Base-by-base conservation (phyloP, 371 early-diverging fungal species). In the Mucor sp. region DNA sequence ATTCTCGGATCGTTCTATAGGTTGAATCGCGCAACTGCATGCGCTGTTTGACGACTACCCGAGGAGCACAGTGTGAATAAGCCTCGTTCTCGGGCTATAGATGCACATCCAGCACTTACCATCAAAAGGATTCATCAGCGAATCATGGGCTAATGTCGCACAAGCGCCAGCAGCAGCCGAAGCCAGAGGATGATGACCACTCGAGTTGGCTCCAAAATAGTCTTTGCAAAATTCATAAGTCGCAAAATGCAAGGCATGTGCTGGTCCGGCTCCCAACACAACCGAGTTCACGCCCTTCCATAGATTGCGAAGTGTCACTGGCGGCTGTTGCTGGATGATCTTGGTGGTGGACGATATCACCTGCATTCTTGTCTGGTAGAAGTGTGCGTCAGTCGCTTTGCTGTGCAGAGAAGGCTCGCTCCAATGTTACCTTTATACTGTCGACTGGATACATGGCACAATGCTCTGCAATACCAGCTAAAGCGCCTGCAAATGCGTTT, bases 381-480 rank as follows among this genome's bases (percentile, higher is more conserved):
- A 50, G n/a, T n/a, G n/a, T n/a, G n/a, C n/a, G n/a, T n/a, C n/a
- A n/a, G n/a, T n/a, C n/a, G n/a, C n/a, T n/a, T n/a, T n/a, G n/a
- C n/a, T n/a, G n/a, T n/a, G n/a, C n/a, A n/a, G n/a, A n/a, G n/a
- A n/a, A n/a, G n/a, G n/a, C n/a, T n/a, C n/a, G n/a, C n/a, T n/a
- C n/a, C n/a, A n/a, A 50, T 6, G 60, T 65, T 84, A 92, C 94
- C 91, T 97, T 97, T 69, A 96, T 90, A 70, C 90, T 87, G 74
- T 97, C 97, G 35, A 97, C 80, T 4, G 97, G 97, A 79, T 92
- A 96, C 91, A 95, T 94, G 61, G 96, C 87, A 37, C 91, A 86
- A 74, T 97, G 97, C 76, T 97, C 97, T 55, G 93, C 92, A 66
- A 97, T 95, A 64, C 97, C 97, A 19, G 97, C 97, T 21, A 95